Evolutionary conservation across 148 eudicot species (phyloP), one percentile per base, ranked within the genome.

Genomic region (Limonium bicolor): DNA sequence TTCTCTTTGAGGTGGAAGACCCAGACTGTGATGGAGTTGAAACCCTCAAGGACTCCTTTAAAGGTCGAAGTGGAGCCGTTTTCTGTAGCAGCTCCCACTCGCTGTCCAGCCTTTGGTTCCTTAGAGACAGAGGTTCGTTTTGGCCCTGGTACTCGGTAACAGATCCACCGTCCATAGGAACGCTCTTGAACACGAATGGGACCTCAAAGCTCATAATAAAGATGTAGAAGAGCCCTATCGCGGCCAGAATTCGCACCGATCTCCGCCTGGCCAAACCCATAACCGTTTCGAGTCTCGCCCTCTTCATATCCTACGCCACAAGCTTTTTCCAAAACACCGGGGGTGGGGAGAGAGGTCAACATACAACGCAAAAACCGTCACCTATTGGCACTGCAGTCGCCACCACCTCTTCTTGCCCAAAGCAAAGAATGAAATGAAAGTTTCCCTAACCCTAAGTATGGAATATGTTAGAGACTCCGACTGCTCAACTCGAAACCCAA

Each of bases 121-220:
- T 17, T 34, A 15, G 18, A 26, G 46, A 51, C 20, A 36, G 8
- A 1, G 35, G 32, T 0, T 36, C 55, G n/a, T 38, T 36, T 39
- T 25, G 55, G 33, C 24, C 36, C 4, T 60, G 12, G 58, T 55
- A 27, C 30, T 38, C 23, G 61, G 74, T 52, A 60, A 29, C 33
- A 70, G 82, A 11, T 74, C 76, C 11, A 48, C 62, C 48, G 15
- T 60, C 72, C 24, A 30, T 19, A 12, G 37, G 42, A 50, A 40
- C 60, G 64, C 20, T 69, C 56, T 49, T 64, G 50, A 79, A 72
- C 13, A 78, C 73, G 33, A 78, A 76, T 0, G 87, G 94, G 0
- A 78, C 69, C 46, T 83, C 94, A 15, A 78, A 60, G 27, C 59
- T 56, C 31, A 83, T 70, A 48, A 83, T 41, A 29, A 83, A 20